A percentile compares a stretch with the other conserved stretches of the same genome.
Conservation (phyloP, 768 basidiomycete species). For the Suillus decipiens region DNA sequence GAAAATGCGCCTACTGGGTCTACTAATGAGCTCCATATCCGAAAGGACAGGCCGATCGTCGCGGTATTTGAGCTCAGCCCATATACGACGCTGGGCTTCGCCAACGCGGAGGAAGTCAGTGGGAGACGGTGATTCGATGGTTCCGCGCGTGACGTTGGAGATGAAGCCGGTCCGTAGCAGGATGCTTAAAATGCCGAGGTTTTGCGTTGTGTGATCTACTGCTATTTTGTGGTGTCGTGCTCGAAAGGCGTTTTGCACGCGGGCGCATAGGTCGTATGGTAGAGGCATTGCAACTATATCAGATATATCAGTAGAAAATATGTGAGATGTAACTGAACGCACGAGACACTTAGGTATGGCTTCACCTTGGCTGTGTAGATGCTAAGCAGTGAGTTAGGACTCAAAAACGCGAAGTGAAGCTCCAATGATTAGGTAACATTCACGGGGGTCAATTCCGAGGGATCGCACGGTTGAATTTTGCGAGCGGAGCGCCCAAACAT, state of each 20-base stretch:
- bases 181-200: conserved; percentile 89
- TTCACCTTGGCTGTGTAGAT: background rate
- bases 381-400: background rate
- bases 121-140: conserved; percentile 64
- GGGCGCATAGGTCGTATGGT: conserved; percentile 87
- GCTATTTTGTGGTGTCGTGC: conserved; percentile 78
- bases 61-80: conserved; percentile 94
- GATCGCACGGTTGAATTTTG: background rate
- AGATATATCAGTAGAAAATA: background rate
- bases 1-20: conserved; percentile 78
- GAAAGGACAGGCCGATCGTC: conserved; percentile 84
- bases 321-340: background rate
- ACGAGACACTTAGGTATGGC: background rate
- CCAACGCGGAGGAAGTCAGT: conserved; percentile 55
- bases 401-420: background rate
- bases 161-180: conserved; percentile 91
- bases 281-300: conserved; percentile 44
- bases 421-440: background rate
- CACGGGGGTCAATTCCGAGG: background rate
- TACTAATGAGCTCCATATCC: conserved; percentile 79
- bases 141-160: conserved; percentile 79
- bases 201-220: conserved; percentile 83
- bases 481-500: background rate
- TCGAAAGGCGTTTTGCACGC: conserved; percentile 88
- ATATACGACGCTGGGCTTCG: conserved; percentile 77